A percentile compares a stretch with the other conserved stretches of the same genome.
Evolutionary conservation across 192 early-diverging fungal species (phyloP).

Genomic region (Coemansia sp.): DNA sequence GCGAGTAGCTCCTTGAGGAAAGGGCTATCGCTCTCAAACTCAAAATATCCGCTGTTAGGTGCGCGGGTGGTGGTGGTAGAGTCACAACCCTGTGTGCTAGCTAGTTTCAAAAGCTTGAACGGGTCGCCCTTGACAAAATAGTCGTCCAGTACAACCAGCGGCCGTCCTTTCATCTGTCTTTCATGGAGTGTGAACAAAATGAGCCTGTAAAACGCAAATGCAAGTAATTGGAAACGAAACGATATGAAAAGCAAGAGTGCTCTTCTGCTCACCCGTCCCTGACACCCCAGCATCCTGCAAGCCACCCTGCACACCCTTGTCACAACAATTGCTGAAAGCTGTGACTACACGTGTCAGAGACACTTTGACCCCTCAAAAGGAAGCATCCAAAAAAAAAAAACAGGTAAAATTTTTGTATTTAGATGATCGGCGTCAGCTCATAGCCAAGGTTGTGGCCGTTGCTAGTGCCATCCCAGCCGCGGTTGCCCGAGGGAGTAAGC

Average conservation of each 20-base stretch:
- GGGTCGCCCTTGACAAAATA: slow-evolving; percentile 41
- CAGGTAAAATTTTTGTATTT: background rate
- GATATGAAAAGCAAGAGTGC: background rate
- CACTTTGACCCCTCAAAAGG: background rate
- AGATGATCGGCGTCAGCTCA: slow-evolving; percentile 61
- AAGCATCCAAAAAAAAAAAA: background rate
- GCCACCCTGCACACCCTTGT: background rate
- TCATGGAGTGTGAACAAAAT: background rate
- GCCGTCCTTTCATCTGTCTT: slow-evolving; percentile 24
- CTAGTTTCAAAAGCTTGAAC: slow-evolving; percentile 15
- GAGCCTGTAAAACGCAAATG: background rate
- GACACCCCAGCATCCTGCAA: background rate
- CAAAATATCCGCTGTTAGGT: slow-evolving; percentile 23
- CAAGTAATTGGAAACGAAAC: background rate
- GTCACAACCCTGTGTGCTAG: background rate
- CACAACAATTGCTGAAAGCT: background rate
- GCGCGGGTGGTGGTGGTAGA: slow-evolving; percentile 14
- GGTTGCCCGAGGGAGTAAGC: slow-evolving; percentile 89
- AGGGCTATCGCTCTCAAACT: slow-evolving; percentile 27
- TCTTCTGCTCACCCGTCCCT: background rate
- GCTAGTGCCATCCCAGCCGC: slow-evolving; percentile 93
- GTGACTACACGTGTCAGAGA: background rate
- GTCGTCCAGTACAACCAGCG: slow-evolving; percentile 46
- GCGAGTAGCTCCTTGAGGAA: slow-evolving; percentile 27
- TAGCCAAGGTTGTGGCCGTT: slow-evolving; percentile 88